Evolutionary conservation across 75 land plant genomes (phyloP), one percentile per base, ranked within the genome.

Genomic region (Pinus tabuliformis): DNA sequence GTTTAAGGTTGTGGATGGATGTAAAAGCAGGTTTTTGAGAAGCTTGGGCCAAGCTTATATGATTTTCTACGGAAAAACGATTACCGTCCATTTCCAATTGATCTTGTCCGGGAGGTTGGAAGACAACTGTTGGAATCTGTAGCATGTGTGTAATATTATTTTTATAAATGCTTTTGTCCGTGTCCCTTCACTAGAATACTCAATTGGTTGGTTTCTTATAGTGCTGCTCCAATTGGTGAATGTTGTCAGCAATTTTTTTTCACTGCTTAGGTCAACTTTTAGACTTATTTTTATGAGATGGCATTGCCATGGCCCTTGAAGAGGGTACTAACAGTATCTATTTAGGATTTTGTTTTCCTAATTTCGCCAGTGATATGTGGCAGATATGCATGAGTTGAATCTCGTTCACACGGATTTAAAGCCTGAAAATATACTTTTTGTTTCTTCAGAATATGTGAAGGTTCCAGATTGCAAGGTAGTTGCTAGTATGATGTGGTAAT

Each of bases 41-140:
- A 94, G 87, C 93, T 94, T 91, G 97, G 97, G 74, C 94, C 97
- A 81, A 94, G 97, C 88, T 81, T 91, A 76, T 94, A 90, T 71
- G 97, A 94, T 82, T 91, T 84, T 80, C 84, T 94, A 21, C 80
- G 84, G 75, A 91, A 88, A 79, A 94, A 94, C 83, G 83, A 76
- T 77, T 94, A 89, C 33, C 87, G 90, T 49, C 88, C 94, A 61
- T 91, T 89, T 82, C 88, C 90, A 24, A 89, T 94, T 84, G 93
- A 89, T 78, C 85, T 91, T 74, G 94, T 93, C 58, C 91, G 96
- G 75, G 96, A 93, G 78, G 66, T 94, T 88, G 97, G 89, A 76
- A 79, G 92, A 76, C 97, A 94, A 81, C 85, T 91, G 72, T 83
- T 91, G 93, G 90, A 91, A 70, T 91, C 90, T 83, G 92, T 94